A percentile compares a stretch with the other conserved stretches of the same genome.
Evolutionary conservation across 2,329 filamentous ascomycete genomes (phyloP).

Genomic region (Blumeria graminis): DNA sequence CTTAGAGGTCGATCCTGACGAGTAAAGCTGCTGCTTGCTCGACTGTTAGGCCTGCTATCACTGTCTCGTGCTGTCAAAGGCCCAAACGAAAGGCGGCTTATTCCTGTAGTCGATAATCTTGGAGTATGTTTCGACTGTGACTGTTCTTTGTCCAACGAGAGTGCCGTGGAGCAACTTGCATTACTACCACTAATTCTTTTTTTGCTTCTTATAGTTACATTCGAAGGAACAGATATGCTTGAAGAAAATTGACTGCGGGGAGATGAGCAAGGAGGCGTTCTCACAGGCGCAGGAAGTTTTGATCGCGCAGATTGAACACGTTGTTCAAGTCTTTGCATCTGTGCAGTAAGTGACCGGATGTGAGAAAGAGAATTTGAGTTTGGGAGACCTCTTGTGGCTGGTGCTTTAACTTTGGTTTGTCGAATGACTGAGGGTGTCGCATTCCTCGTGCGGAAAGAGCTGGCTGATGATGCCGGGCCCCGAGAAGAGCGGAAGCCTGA

Average conservation of each 20-base stretch:
- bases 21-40: conserved; percentile 12
- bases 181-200: conserved; percentile 37
- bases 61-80: conserved; percentile 28
- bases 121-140: conserved; percentile 26
- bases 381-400: conserved; percentile 19
- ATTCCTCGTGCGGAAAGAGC: conserved; percentile 8
- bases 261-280: conserved; percentile 59
- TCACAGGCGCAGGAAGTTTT: conserved; percentile 61
- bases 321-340: conserved; percentile 92
- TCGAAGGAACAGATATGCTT: conserved; percentile 25
- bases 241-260: conserved; percentile 29
- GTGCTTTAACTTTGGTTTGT: conserved; percentile 20
- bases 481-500: conserved; percentile 9
- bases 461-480: conserved; percentile 8
- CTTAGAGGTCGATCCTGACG: conserved; percentile 13
- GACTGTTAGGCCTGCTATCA: conserved; percentile 11
- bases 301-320: conserved; percentile 79
- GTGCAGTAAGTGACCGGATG: conserved; percentile 77
- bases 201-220: conserved; percentile 40
- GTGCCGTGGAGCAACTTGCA: conserved; percentile 10
- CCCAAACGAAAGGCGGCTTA: conserved; percentile 38
- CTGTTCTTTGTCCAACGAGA: conserved; percentile 10
- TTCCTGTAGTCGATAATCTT: conserved; percentile 34
- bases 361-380: conserved; percentile 59
- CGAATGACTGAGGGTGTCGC: conserved; percentile 16